Evolutionary conservation across 2,329 filamentous ascomycete species (phyloP), one percentile per base, ranked within the genome.

Genomic region (Fusarium marasasianum): DNA sequence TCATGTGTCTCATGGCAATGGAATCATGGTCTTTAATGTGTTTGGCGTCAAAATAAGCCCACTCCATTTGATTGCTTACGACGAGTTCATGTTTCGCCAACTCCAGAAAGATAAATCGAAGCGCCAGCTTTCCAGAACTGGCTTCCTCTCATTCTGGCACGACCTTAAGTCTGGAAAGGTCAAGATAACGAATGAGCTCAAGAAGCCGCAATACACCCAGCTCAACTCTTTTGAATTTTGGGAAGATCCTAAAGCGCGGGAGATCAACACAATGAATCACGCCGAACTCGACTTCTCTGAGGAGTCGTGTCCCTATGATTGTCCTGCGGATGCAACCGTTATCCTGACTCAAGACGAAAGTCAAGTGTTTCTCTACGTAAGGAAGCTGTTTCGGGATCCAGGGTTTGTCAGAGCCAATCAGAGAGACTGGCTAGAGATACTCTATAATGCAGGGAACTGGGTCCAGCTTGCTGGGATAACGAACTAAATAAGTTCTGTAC

Each of bases 231-330:
- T 44, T 1, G n/a, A 24, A 1, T 44, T 44, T 0, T 44, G 41
- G 15, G 41, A 11, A 0, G 9, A 44, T 44, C 12, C n/a, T 15
- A 3, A 11, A 15, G 0, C 41, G 0, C 0, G 15, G 0, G 41
- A 44, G 9, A 24, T 1, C 1, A 24, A 24, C 9, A 24, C 15
- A 5, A 44, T 8, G n/a, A 24, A 17, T 0, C 15, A 44, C 1
- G 0, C 0, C 15, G 41, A 18, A 24, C 15, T 44, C n/a, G 41
- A 44, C n/a, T 44, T 44, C 41, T 44, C 41, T 24, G 10, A 18
- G 1, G n/a, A 44, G 41, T 22, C 41, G 1, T 18, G 41, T 24
- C 41, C 41, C 0, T 44, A 44, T 44, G n/a, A 44, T 2, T 24
- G 4, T 8, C 41, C n/a, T 12, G 15, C 1, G 15, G 15, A 18